Conservation (phyloP, 2,329 filamentous ascomycete genomes). For the Pseudocercospora fuligena region DNA sequence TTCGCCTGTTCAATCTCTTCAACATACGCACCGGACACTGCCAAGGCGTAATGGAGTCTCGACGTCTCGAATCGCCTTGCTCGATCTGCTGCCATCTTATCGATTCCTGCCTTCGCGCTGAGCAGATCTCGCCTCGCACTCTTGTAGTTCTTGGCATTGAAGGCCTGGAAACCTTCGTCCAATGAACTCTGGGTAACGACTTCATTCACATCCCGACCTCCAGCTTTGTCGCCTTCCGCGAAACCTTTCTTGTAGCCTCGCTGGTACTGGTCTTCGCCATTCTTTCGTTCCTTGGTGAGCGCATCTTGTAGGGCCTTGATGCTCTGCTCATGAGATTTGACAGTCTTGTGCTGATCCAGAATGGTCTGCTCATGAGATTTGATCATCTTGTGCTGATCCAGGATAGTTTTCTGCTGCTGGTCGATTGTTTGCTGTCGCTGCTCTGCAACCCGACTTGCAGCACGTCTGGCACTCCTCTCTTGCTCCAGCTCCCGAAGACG, state of each 20-base stretch:
- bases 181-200: neutral
- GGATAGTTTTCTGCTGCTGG: neutral
- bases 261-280: conserved; percentile 5
- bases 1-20: conserved; percentile 17
- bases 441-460: neutral
- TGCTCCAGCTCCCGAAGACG: neutral
- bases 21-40: conserved; percentile 16
- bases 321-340: conserved; percentile 2
- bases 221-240: neutral
- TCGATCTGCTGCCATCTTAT: conserved; percentile 7
- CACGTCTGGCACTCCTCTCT: conserved; percentile 3
- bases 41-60: conserved; percentile 15
- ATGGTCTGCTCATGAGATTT: neutral
- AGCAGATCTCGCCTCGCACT: neutral
- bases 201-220: neutral
- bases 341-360: neutral
- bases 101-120: conserved; percentile 7
- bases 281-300: conserved; percentile 1
- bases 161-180: neutral
- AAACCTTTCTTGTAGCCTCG: neutral
- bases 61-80: conserved; percentile 11
- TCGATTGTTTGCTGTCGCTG: neutral
- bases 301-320: conserved; percentile 9
- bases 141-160: neutral
- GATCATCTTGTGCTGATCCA: neutral